Conservation (phyloP, 2,329 filamentous ascomycete species). For the Colletotrichum sp. region DNA sequence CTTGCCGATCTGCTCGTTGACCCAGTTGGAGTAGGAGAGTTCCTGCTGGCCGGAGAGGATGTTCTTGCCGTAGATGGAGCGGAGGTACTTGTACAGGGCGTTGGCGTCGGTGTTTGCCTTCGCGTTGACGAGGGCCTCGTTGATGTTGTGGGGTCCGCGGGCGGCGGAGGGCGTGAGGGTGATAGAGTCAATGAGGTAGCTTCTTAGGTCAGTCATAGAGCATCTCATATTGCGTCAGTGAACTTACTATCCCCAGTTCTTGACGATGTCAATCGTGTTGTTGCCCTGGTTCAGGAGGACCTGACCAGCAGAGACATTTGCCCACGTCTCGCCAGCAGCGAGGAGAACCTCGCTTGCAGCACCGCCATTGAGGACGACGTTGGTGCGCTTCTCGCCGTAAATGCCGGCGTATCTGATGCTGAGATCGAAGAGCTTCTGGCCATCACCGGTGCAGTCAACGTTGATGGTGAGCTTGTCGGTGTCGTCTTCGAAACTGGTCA, state of each 20-base stretch:
- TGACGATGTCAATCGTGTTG: constrained; percentile 50
- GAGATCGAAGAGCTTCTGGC: constrained; percentile 46
- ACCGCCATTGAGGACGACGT: constrained; percentile 46
- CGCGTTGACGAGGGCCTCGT: constrained; percentile 39
- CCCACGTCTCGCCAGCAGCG: constrained; percentile 40
- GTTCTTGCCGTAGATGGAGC: constrained; percentile 48
- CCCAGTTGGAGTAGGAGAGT: constrained; percentile 44
- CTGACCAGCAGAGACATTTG: constrained; percentile 45
- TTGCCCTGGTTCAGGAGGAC: constrained; percentile 45
- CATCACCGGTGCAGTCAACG: constrained; percentile 32
- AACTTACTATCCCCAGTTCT: constrained; percentile 52
- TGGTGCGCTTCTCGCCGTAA: constrained; percentile 50
- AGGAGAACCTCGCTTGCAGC: constrained; percentile 45
- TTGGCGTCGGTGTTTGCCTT: constrained; percentile 40
- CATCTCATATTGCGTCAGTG: no score
- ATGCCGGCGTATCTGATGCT: constrained; percentile 48
- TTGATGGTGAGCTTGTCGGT: constrained; percentile 49
- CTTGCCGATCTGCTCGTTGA: constrained; percentile 48
- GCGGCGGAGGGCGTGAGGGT: constrained; percentile 37
- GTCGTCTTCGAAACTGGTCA: constrained; percentile 47
- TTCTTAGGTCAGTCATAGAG: neutral
- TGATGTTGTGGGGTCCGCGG: constrained; percentile 44
- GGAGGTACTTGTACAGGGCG: constrained; percentile 45
- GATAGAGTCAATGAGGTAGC: constrained; percentile 50
- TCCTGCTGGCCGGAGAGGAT: constrained; percentile 56